Evolutionary conservation across 257 asterid genomes (phyloP), one percentile per base, ranked within the genome.

Genomic region (Cruciata laevipes): DNA sequence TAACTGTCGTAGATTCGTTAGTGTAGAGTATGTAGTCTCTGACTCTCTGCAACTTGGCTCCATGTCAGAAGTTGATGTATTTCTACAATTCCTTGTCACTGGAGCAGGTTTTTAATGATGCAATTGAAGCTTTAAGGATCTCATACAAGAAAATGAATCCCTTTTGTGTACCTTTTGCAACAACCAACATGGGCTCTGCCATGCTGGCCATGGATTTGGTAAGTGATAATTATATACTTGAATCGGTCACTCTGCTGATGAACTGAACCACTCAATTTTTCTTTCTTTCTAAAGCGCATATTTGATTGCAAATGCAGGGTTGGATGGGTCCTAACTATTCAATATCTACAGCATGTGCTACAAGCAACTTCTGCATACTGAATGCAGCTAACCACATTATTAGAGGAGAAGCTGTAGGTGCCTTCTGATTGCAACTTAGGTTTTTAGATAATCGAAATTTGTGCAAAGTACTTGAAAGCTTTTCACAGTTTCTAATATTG

Each of bases 321-420:
- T 92, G 98, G 98, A 91, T 91, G 98, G 98, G 98, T 30, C 98
- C 98, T 62, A 91, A 91, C 78, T 91, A 91, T 82, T 91, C 98
- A 53, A 91, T 91, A 81, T 91, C 98, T 63, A 86, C 98, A 64
- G 96, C 98, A 49, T 92, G 98, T 83, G 97, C 97, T 71, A 92
- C 98, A 51, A 84, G 98, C 83, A 92, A 89, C 89, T 92, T 86
- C 76, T 92, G 98, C 71, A 92, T 92, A 76, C 71, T 92, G 81
- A 92, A 80, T 84, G 98, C 96, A 25, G 95, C 98, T 73, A 89
- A 87, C 78, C 98, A 91, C 87, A 91, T 91, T 74, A 89, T 89
- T 79, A 84, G 98, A 78, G 98, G 97, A 70, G 98, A 92, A 87
- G 96, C 92, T 81, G 98, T 92, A 85, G 83, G 98, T 84, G 65